Conservation (phyloP, 129 eudicot species). For the Artemisia annua region DNA sequence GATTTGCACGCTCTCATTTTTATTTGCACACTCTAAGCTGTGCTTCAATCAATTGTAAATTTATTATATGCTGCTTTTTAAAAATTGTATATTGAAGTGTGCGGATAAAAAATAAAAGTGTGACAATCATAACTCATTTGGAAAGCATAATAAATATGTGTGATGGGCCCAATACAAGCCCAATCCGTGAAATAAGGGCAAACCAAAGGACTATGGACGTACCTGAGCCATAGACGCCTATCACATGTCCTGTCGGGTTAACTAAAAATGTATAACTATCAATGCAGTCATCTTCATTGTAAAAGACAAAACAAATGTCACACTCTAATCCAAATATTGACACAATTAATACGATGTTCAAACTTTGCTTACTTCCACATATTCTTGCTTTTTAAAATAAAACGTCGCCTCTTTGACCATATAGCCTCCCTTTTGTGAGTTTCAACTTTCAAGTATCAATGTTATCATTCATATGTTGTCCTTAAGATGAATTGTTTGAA, state of each 20-base stretch:
- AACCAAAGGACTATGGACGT: constrained; percentile 42
- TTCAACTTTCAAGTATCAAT: too few species aligned
- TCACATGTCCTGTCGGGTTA: constrained; percentile 41
- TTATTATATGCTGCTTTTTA: too few species aligned
- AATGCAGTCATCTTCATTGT: constrained; percentile 11
- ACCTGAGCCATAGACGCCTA: constrained; percentile 32
- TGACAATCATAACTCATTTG: too few species aligned
- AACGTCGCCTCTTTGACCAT: neutral
- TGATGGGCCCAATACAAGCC: constrained; percentile 30
- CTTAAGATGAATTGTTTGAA: too few species aligned
- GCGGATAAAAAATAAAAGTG: too few species aligned
- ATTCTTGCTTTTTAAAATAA: neutral
- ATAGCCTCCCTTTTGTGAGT: too few species aligned
- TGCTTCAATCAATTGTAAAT: too few species aligned
- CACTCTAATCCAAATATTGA: constrained; percentile 18
- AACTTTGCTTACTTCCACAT: neutral
- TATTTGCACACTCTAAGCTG: too few species aligned
- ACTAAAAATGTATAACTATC: constrained; percentile 23
- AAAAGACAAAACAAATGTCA: constrained; percentile 33
- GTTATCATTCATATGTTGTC: too few species aligned
- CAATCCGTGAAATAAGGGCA: constrained; percentile 40
- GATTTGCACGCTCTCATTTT: too few species aligned
- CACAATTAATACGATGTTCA: constrained; percentile 1
- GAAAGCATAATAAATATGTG: constrained; percentile 20
- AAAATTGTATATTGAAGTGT: too few species aligned